A percentile compares a stretch with the other conserved stretches of the same genome.
phyloP scores from a whole-genome alignment of 2,329 filamentous ascomycete genomes.

The Fusarium foetens region DNA sequence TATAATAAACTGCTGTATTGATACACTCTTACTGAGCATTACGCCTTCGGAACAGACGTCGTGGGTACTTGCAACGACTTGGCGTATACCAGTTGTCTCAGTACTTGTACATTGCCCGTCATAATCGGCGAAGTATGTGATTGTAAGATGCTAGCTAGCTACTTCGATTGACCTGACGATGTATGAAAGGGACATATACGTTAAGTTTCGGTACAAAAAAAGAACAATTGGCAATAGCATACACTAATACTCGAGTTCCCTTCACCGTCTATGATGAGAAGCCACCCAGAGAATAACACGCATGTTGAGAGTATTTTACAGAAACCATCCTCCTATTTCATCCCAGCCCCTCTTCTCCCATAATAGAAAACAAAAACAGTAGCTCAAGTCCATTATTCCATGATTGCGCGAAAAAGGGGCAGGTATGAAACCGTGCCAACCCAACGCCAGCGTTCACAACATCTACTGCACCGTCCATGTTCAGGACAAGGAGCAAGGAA shows the following conservation, averaged over 20 bases:
- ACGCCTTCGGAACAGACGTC: neutral
- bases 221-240: constrained; percentile 50
- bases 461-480: constrained; percentile 22
- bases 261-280: constrained; percentile 61
- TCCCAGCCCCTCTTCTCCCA: constrained; percentile 38
- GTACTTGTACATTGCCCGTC: neutral
- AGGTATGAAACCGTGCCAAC: constrained; percentile 33
- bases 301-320: constrained; percentile 64
- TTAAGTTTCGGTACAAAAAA: constrained; percentile 17
- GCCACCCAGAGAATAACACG: constrained; percentile 52
- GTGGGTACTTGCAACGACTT: neutral
- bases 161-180: neutral
- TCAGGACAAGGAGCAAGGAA: constrained; percentile 29
- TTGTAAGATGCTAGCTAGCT: neutral
- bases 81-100: neutral
- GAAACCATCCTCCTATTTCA: constrained; percentile 47
- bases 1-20: neutral
- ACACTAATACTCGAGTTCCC: constrained; percentile 56
- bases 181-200: neutral
- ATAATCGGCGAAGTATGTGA: neutral
- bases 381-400: constrained; percentile 41
- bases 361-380: constrained; percentile 32
- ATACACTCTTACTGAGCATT: neutral
- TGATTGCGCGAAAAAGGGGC: constrained; percentile 35
- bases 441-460: constrained; percentile 40